Base-by-base conservation (phyloP, 306 rosid species). In the Vicia villosa region DNA sequence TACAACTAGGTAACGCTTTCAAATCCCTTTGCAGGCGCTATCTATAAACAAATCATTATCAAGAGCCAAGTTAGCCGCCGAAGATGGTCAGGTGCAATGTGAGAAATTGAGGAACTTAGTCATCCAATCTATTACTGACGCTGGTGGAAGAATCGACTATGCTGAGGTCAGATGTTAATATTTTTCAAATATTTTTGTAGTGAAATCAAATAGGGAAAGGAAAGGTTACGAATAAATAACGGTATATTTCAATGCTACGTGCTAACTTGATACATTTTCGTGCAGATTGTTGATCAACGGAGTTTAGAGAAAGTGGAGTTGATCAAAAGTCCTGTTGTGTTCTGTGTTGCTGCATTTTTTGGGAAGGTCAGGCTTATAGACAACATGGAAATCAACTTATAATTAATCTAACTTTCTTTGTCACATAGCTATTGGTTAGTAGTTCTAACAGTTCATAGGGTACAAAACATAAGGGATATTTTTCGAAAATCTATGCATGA, bases 91-190 rank as follows among this genome's bases (percentile, higher is more conserved):
- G 52, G 54, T 77, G 24, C 28, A 82, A 57, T 88, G 88, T 71
- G 82, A 67, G 65, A 85, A 77, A 69, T 77, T 94, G 73, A 87
- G 66, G 75, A 72, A 75, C 62, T 28, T 59, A 36, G 89, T 84
- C 70, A 47, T 74, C 34, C 74, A 86, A 69, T 81, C 77, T 17
- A 76, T 94, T 68, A 46, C 68, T 50, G 89, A 84, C 75, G 89
- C 96, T 10, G 95, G 96, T 30, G 99, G 99, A 74, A 77, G 59
- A 73, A 73, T 94, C 69, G 99, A 94, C 70, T 94, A 94, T 82
- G 91, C 89, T 1, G 99, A 91, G 97, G 97, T 91, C 32, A 67
- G 63, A 19, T 15, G 19, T 6, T 49, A 8, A 42, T n/a, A n/a
- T n/a, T n/a, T n/a, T n/a, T n/a, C n/a, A n/a, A n/a, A n/a, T n/a